Conservation (phyloP, 306 rosid genomes). For the Potentilla sterilis region DNA sequence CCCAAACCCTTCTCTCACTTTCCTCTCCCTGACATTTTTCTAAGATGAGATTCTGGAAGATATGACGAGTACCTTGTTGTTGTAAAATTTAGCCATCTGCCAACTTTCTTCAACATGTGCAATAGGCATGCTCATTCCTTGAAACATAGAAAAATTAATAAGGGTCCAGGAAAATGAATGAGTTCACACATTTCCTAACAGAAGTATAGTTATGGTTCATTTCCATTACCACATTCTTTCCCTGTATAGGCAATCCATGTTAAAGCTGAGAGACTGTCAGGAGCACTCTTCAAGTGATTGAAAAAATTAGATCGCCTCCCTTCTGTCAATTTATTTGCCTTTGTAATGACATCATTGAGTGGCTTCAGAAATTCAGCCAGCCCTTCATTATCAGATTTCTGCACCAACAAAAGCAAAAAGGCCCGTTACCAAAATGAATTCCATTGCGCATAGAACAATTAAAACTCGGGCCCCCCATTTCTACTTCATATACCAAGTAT, state of each 20-base stretch:
- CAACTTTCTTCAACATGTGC: slow-evolving; percentile 99
- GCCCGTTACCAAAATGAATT: slow-evolving; percentile 8
- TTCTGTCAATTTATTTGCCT: slow-evolving; percentile 65
- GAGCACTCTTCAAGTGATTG: slow-evolving; percentile 86
- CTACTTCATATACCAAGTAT: no score
- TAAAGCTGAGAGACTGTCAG: slow-evolving; percentile 90
- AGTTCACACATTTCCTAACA: slow-evolving; percentile 12
- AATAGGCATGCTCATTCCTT: slow-evolving; percentile 98
- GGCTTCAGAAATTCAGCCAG: slow-evolving; percentile 85
- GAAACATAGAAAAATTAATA: slow-evolving; percentile 26
- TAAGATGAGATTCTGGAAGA: slow-evolving; percentile 14
- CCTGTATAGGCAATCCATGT: slow-evolving; percentile 91
- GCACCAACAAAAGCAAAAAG: slow-evolving; percentile 23
- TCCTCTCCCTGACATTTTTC: slow-evolving; percentile 30
- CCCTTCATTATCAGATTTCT: slow-evolving; percentile 83
- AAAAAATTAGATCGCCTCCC: slow-evolving; percentile 84
- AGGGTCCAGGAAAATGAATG: slow-evolving; percentile 20
- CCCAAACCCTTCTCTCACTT: slow-evolving; percentile 32
- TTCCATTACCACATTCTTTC: slow-evolving; percentile 77
- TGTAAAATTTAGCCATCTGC: slow-evolving; percentile 99
- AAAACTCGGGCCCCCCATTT: background rate
- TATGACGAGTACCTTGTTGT: slow-evolving; percentile 75
- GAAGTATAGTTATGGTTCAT: slow-evolving; percentile 16
- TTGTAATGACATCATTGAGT: slow-evolving; percentile 60
- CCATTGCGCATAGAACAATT: background rate